These are phyloP conservation scores for Esteya vermicola DNA, from an alignment of 2,329 filamentous ascomycete species.

Conservation along the genomic window DNA sequence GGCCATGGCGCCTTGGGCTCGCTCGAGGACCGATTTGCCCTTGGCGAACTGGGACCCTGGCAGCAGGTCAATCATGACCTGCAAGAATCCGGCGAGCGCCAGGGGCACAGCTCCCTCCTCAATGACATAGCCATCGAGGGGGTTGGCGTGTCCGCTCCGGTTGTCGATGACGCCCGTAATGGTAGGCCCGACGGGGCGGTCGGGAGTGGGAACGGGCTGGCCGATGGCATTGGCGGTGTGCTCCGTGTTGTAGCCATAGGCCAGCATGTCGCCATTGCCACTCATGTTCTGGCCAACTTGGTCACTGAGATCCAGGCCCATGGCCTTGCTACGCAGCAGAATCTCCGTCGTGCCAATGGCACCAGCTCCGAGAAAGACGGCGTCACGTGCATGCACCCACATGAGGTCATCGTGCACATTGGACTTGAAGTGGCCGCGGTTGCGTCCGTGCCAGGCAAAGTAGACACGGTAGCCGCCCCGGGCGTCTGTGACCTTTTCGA, in stretches of 20 bases:
- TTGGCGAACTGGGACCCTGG: constrained; percentile 28
- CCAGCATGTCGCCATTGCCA: constrained; percentile 52
- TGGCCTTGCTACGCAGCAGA: constrained; percentile 41
- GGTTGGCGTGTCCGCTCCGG: constrained; percentile 33
- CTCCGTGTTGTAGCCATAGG: constrained; percentile 50
- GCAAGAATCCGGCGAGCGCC: constrained; percentile 40
- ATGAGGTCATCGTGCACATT: constrained; percentile 45
- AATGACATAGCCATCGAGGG: constrained; percentile 47
- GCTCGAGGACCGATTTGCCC: constrained; percentile 23
- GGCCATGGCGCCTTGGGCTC: constrained; percentile 30
- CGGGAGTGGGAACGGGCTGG: constrained; percentile 28
- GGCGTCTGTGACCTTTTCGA: constrained; percentile 33
- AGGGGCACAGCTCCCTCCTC: constrained; percentile 48
- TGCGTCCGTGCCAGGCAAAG: constrained; percentile 49
- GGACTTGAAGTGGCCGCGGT: constrained; percentile 38
- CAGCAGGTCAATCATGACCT: constrained; percentile 39
- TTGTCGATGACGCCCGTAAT: constrained; percentile 51
- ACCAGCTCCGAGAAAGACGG: constrained; percentile 53
- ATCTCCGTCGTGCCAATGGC: constrained; percentile 53
- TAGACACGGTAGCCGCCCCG: constrained; percentile 46
- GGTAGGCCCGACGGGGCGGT: constrained; percentile 43
- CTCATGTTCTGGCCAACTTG: constrained; percentile 45
- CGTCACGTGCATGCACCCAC: constrained; percentile 52
- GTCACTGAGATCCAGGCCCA: constrained; percentile 43
- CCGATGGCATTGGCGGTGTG: constrained; percentile 42